These are phyloP conservation scores for Amanita rubescens DNA, from an alignment of 768 basidiomycete genomes.

Conservation along the genomic window DNA sequence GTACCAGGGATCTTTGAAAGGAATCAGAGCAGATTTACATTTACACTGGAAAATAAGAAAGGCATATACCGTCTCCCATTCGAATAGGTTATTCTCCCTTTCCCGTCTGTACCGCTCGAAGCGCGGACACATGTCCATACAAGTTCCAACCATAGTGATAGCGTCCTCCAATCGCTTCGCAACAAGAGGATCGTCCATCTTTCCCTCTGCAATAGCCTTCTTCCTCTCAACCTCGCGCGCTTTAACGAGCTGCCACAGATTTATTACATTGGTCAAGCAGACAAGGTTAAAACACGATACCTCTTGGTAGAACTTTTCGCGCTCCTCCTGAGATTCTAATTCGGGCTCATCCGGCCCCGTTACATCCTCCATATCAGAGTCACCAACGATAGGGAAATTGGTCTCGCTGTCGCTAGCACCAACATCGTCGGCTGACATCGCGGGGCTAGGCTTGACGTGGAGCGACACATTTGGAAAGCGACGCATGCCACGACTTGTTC, in stretches of 20 bases:
- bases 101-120: slow-evolving; percentile 91
- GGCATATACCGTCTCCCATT: slow-evolving; percentile 77
- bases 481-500: slow-evolving; percentile 27
- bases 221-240: slow-evolving; percentile 66
- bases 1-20: slow-evolving; percentile 64
- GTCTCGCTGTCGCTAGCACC: slow-evolving; percentile 4
- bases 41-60: slow-evolving; percentile 18
- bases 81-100: slow-evolving; percentile 79
- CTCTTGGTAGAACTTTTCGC: slow-evolving; percentile 66
- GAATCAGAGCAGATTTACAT: slow-evolving; percentile 33
- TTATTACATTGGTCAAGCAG: neutral
- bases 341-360: slow-evolving; percentile 40
- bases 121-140: slow-evolving; percentile 89
- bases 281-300: slow-evolving; percentile 31
- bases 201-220: slow-evolving; percentile 70
- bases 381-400: slow-evolving; percentile 21
- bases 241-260: slow-evolving; percentile 51
- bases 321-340: slow-evolving; percentile 53
- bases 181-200: slow-evolving; percentile 81
- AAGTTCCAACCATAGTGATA: slow-evolving; percentile 89
- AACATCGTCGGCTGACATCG: neutral
- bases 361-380: slow-evolving; percentile 16
- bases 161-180: slow-evolving; percentile 82
- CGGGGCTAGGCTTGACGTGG: slow-evolving; percentile 17
- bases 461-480: slow-evolving; percentile 36